A percentile compares a stretch with the other conserved stretches of the same genome.
phyloP scores from a whole-genome alignment of 345 rosid species.

The Acer campestre region DNA sequence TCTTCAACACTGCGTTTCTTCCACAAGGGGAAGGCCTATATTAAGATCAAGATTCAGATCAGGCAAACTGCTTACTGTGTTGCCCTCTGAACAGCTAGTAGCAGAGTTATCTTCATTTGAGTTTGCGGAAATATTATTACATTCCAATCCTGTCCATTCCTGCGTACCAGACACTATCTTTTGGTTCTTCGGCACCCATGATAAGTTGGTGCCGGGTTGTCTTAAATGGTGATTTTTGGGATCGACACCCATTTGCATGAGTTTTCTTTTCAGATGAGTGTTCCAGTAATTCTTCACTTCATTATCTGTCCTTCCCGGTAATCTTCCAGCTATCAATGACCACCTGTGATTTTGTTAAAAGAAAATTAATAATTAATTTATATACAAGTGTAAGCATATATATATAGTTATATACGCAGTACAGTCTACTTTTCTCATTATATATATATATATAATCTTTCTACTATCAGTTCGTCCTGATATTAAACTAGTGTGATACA shows the following conservation, averaged over 20 bases:
- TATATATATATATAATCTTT: too few relatives aligned
- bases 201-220: neutral
- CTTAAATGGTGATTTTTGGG: constrained; percentile 26
- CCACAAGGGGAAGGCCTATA: neutral
- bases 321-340: constrained; percentile 41
- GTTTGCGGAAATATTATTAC: neutral
- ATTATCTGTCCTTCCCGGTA: constrained; percentile 41
- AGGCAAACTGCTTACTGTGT: constrained; percentile 20
- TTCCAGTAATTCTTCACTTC: constrained; percentile 48
- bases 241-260: constrained; percentile 28
- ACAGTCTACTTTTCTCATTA: too few relatives aligned
- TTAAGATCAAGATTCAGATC: constrained; percentile 38
- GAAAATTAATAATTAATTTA: too few relatives aligned
- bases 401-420: too few relatives aligned
- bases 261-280: constrained; percentile 35
- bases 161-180: neutral
- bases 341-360: constrained; percentile 21
- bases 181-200: neutral
- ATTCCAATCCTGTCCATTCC: neutral
- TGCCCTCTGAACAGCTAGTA: constrained; percentile 15
- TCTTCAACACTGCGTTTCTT: neutral
- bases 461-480: too few relatives aligned
- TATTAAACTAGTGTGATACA: too few relatives aligned
- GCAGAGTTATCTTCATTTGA: constrained; percentile 19
- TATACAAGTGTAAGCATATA: neutral